Evolutionary conservation across 305 asterid species (phyloP).

Genomic region (Plantago rigida): DNA sequence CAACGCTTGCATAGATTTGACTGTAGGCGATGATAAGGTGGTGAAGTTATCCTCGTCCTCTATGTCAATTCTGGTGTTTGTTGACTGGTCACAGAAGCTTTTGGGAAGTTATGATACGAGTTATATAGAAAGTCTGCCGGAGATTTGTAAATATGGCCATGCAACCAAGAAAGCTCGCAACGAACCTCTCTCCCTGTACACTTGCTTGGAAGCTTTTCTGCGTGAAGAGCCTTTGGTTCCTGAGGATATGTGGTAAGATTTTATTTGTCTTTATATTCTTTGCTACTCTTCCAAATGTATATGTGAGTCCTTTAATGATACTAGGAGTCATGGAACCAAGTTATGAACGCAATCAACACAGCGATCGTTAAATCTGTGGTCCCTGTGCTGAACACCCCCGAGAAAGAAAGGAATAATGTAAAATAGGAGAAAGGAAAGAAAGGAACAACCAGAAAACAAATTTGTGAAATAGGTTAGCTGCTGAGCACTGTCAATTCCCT

Average conservation of each 20-base stretch:
- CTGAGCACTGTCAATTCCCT: background rate
- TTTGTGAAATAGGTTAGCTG: background rate
- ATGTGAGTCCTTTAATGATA: background rate
- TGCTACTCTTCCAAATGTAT: constrained; percentile 8
- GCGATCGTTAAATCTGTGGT: too few species aligned
- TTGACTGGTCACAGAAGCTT: constrained; percentile 97
- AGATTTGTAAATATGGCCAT: constrained; percentile 70
- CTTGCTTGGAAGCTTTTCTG: constrained; percentile 93
- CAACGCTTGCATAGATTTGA: constrained; percentile 81
- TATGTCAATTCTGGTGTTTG: constrained; percentile 77
- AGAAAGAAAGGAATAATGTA: too few species aligned
- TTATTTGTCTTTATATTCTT: constrained; percentile 14
- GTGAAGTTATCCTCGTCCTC: constrained; percentile 81
- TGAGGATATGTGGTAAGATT: constrained; percentile 92
- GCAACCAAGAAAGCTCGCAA: constrained; percentile 79
- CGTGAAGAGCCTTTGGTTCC: constrained; percentile 99
- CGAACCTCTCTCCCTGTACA: constrained; percentile 88
- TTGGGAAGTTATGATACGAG: constrained; percentile 72
- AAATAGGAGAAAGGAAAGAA: too few species aligned
- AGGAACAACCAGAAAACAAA: background rate
- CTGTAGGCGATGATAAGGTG: constrained; percentile 79
- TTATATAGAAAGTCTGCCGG: constrained; percentile 74
- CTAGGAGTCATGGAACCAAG: background rate
- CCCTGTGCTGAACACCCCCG: too few species aligned
- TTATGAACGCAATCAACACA: background rate